Conservation (phyloP, 2,329 filamentous ascomycete genomes). For the Cladophialophora immunda region DNA sequence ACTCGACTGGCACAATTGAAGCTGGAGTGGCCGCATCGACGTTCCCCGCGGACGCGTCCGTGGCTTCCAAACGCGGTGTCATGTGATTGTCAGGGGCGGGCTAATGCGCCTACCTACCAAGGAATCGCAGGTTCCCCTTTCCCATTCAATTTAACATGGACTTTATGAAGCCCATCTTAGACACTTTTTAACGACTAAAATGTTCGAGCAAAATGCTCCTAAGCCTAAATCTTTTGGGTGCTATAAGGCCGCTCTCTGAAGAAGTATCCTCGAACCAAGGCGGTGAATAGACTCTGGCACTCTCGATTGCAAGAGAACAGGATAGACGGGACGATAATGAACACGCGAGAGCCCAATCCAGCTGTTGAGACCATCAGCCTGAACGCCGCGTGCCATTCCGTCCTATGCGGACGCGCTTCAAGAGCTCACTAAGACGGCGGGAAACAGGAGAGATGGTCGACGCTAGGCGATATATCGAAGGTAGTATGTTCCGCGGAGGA, state of each 20-base stretch:
- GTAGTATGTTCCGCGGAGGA: too few relatives aligned
- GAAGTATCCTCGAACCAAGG: neutral
- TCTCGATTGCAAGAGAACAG: neutral
- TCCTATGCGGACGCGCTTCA: neutral
- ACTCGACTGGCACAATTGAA: neutral
- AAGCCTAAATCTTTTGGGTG: too few relatives aligned
- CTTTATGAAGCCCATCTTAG: too few relatives aligned
- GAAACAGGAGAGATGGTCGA: neutral
- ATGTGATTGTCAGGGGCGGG: neutral
- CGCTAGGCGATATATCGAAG: too few relatives aligned
- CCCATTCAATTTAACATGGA: too few relatives aligned
- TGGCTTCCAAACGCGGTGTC: neutral
- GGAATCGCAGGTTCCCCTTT: too few relatives aligned
- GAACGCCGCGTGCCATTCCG: neutral
- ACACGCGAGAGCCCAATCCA: neutral
- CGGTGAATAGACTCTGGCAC: neutral
- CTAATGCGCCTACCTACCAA: neutral
- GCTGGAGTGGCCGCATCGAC: constrained; percentile 18
- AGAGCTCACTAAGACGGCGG: neutral
- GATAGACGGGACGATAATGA: neutral
- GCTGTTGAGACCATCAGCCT: neutral
- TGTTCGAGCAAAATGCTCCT: too few relatives aligned
- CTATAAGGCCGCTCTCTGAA: neutral
- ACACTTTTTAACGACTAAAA: too few relatives aligned
- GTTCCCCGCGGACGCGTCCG: neutral